Evolutionary conservation across 345 rosid species (phyloP).

Genomic region (Hibiscus mutabilis): DNA sequence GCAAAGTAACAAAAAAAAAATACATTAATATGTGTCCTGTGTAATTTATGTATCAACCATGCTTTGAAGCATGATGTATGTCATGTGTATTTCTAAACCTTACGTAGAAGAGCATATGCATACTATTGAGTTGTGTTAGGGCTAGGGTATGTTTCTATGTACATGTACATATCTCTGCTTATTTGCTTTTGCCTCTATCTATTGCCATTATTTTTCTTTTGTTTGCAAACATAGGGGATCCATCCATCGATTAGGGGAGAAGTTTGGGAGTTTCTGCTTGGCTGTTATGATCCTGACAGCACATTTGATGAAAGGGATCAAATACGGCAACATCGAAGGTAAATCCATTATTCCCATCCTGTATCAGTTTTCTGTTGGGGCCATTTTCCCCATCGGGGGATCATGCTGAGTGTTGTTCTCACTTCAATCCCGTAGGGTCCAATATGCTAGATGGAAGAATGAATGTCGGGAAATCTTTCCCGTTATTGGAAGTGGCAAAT

Average conservation of each 20-base stretch:
- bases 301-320: conserved; percentile 85
- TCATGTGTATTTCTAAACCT: neutral
- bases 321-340: conserved; percentile 77
- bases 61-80: too few relatives aligned
- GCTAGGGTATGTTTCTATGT: neutral
- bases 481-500: conserved; percentile 84
- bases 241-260: conserved; percentile 99
- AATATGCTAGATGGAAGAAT: conserved; percentile 76
- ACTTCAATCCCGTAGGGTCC: conserved; percentile 37
- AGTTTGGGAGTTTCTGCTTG: conserved; percentile 98
- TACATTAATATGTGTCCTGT: too few relatives aligned
- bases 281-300: conserved; percentile 85
- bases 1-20: too few relatives aligned
- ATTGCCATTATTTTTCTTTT: neutral
- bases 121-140: neutral
- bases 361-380: conserved; percentile 5
- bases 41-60: too few relatives aligned
- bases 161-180: neutral
- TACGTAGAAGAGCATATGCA: neutral
- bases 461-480: conserved; percentile 75
- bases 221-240: conserved; percentile 49
- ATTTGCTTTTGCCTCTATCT: neutral
- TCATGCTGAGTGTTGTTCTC: conserved; percentile 10
- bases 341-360: conserved; percentile 11
- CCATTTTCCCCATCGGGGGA: neutral